Conservation (phyloP, 768 basidiomycete species). For the Collybia sordida region DNA sequence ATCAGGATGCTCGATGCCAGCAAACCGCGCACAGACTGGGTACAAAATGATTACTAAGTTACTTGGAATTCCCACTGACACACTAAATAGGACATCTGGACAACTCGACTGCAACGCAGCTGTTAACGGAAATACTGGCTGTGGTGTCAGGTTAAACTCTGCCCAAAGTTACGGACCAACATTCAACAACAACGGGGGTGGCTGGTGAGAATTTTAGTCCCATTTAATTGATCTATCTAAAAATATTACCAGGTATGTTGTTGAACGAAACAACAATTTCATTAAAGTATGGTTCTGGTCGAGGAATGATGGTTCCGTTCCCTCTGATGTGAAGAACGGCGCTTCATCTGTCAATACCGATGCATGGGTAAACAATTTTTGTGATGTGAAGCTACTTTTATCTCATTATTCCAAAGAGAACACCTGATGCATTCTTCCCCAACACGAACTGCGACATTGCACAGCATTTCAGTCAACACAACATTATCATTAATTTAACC, state of each 20-base stretch:
- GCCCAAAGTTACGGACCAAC: conserved; percentile 51
- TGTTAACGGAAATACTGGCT: conserved; percentile 52
- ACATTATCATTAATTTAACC: conserved; percentile 63
- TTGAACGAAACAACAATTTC: conserved; percentile 53
- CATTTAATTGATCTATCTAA: too few species aligned
- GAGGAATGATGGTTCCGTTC: conserved; percentile 45
- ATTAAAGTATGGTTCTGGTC: conserved; percentile 79
- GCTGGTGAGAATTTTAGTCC: conserved; percentile 42
- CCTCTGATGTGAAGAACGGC: conserved; percentile 45
- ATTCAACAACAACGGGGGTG: conserved; percentile 62
- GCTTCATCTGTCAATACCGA: conserved; percentile 40
- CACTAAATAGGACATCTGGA: conserved; percentile 28
- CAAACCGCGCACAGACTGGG: conserved; percentile 45
- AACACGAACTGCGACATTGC: conserved; percentile 57
- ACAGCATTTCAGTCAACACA: conserved; percentile 51
- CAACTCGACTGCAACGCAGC: conserved; percentile 49
- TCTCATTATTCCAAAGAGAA: conserved; percentile 36
- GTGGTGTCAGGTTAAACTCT: conserved; percentile 45
- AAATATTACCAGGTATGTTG: conserved; percentile 47
- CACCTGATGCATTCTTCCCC: conserved; percentile 58
- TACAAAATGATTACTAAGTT: conserved; percentile 27
- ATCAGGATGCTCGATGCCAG: conserved; percentile 57
- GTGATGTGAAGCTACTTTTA: neutral
- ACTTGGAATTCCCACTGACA: conserved; percentile 24
- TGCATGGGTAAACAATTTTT: conserved; percentile 46